A percentile compares a stretch with the other conserved stretches of the same genome.
These are phyloP conservation scores for Garcia nutans DNA, from an alignment of 345 rosid species.

Conservation along the genomic window DNA sequence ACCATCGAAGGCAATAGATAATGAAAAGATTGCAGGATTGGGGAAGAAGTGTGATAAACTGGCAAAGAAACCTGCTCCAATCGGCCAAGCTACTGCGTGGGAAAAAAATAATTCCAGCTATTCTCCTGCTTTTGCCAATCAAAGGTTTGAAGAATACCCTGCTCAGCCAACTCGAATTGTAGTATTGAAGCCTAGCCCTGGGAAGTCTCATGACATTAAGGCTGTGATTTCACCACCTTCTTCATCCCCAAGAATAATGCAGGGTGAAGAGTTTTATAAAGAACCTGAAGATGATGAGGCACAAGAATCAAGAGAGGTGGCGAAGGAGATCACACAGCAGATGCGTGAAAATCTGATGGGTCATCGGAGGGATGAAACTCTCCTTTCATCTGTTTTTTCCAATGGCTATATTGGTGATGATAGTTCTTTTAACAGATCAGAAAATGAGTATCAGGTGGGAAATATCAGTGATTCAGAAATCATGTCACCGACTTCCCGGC, in stretches of 20 bases:
- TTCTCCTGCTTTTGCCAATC: slow-evolving; percentile 42
- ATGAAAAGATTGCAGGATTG: slow-evolving; percentile 41
- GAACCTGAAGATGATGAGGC: slow-evolving; percentile 54
- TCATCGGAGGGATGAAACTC: slow-evolving; percentile 70
- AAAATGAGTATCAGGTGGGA: slow-evolving; percentile 51
- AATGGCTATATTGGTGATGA: slow-evolving; percentile 84
- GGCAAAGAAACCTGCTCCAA: slow-evolving; percentile 40
- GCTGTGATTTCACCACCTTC: slow-evolving; percentile 45
- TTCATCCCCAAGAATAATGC: slow-evolving; percentile 49
- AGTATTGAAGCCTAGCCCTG: slow-evolving; percentile 81
- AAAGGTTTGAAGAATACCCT: slow-evolving; percentile 48
- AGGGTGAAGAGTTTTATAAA: slow-evolving; percentile 38
- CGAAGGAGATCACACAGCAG: slow-evolving; percentile 53
- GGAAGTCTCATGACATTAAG: slow-evolving; percentile 50
- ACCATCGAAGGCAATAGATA: slow-evolving; percentile 73
- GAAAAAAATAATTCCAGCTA: slow-evolving; percentile 39
- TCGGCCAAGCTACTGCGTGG: slow-evolving; percentile 42
- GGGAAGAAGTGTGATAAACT: slow-evolving; percentile 50
- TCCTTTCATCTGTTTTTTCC: slow-evolving; percentile 76
- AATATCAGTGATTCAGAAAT: slow-evolving; percentile 75
- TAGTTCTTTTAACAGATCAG: slow-evolving; percentile 78
- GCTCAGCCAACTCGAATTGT: slow-evolving; percentile 82
- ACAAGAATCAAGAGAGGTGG: slow-evolving; percentile 60
- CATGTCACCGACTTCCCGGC: slow-evolving; percentile 70
- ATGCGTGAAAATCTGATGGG: slow-evolving; percentile 53